Conservation (phyloP, 2,329 filamentous ascomycete genomes). For the Talaromyces pinophilus region DNA sequence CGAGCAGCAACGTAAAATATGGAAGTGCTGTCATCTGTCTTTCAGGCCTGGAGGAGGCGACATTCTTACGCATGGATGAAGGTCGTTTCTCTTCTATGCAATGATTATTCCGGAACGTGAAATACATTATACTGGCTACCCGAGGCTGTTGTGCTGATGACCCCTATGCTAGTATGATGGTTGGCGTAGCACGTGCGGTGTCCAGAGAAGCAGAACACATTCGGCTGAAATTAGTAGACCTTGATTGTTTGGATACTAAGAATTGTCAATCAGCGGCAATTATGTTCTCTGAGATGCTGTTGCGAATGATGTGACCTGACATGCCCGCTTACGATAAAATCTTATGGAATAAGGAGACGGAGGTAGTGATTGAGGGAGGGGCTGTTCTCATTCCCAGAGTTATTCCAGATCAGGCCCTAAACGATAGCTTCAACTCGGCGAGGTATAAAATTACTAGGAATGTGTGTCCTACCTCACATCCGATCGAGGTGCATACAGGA, state of each 20-base stretch:
- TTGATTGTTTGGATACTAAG: slow-evolving; percentile 17
- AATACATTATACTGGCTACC: slow-evolving; percentile 21
- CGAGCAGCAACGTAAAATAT: neutral
- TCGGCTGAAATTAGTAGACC: slow-evolving; percentile 14
- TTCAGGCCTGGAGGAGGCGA: slow-evolving; percentile 16
- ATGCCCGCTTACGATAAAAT: slow-evolving; percentile 20
- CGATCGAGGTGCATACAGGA: neutral
- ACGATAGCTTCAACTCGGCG: neutral
- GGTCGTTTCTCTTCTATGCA: slow-evolving; percentile 19
- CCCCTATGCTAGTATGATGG: slow-evolving; percentile 20
- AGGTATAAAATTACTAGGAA: slow-evolving; percentile 6
- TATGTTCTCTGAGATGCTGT: slow-evolving; percentile 20
- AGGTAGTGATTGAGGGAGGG: slow-evolving; percentile 32
- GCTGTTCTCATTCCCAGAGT: slow-evolving; percentile 34
- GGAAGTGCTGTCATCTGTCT: slow-evolving; percentile 9
- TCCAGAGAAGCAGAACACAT: slow-evolving; percentile 16
- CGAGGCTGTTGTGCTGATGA: slow-evolving; percentile 4
- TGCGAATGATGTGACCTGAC: slow-evolving; percentile 20
- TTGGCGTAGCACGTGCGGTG: slow-evolving; percentile 21
- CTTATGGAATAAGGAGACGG: slow-evolving; percentile 35
- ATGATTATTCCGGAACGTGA: slow-evolving; percentile 23
- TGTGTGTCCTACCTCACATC: slow-evolving; percentile 1
- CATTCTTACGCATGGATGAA: neutral
- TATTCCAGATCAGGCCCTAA: slow-evolving; percentile 11
- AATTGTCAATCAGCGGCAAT: neutral